Evolutionary conservation across 345 rosid genomes (phyloP), one percentile per base, ranked within the genome.

Genomic region (Heritiera fomes): DNA sequence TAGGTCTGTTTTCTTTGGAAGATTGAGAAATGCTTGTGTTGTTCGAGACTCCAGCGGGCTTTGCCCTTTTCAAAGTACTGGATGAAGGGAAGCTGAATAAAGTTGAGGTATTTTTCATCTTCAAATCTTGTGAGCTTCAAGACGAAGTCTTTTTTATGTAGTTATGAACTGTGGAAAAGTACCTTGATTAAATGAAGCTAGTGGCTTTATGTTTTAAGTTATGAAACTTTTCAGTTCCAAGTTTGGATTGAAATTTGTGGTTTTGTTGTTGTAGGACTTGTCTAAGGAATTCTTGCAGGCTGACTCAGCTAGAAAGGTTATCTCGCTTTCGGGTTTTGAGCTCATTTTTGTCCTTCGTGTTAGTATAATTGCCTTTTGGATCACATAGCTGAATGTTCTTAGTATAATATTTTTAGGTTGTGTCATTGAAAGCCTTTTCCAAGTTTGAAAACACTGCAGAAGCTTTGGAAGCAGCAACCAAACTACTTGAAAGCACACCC

Each of bases 361-460:
- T 30, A 58, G 6, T 46, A 30, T 70, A 13, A 30, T 1, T 71
- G 14, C 13, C 59, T 49, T 3, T 28, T 69, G n/a, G 23, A 55
- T 53, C 40, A 58, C 52, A 3, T 2, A 34, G 38, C 32, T 34
- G 63, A 53, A 7, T 1, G 0, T 15, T 53, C 34, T 60, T 59
- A 20, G 13, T 72, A 34, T 8, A 0, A 32, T n/a, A 52, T 7
- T 34, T 13, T 34, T 50, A 95, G 97, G 84, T 93, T 41, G 98
- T 93, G 4, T 90, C 92, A 88, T 86, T 96, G 46, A 89, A 88
- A 85, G 95, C 94, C 69, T 96, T 96, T 85, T 85, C 88, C 4
- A 96, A 94, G 91, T 94, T 94, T 80, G 97, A 94, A 41, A 94
- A 96, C 77, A 96, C 98, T 2, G 78, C 96, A 20, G 97, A 92